phyloP scores from a whole-genome alignment of 208 protist genomes.

The Trypanosoma platydactyli region DNA sequence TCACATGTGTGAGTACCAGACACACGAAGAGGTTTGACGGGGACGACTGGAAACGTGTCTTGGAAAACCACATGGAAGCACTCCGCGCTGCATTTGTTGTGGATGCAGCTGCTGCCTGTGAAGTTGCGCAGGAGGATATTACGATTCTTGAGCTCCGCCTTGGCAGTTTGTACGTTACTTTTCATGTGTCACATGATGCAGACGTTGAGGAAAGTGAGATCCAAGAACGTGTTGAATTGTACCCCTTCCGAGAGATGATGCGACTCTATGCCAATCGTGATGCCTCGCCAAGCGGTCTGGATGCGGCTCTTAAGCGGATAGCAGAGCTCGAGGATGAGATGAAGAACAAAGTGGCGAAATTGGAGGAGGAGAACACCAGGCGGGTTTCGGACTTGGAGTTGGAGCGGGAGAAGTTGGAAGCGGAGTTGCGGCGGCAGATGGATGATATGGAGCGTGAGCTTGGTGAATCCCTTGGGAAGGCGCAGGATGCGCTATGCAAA shows the following conservation, averaged over 20 bases:
- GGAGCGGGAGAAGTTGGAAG: conserved; percentile 22
- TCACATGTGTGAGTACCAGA: conserved; percentile 22
- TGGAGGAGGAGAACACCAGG: conserved; percentile 33
- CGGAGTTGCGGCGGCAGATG: conserved; percentile 33
- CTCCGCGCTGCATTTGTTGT: conserved; percentile 52
- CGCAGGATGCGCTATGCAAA: conserved; percentile 38
- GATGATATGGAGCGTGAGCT: conserved; percentile 35
- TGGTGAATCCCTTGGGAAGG: conserved; percentile 43
- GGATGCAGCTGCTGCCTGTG: conserved; percentile 57
- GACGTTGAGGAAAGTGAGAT: conserved; percentile 72
- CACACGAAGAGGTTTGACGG: conserved; percentile 80
- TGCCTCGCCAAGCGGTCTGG: conserved; percentile 49
- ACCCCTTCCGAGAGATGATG: conserved; percentile 82
- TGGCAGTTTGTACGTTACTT: conserved; percentile 83
- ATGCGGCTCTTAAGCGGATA: conserved; percentile 58
- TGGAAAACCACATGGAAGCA: conserved; percentile 33
- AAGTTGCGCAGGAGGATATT: conserved; percentile 46
- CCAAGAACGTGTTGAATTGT: conserved; percentile 65
- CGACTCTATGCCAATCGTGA: conserved; percentile 72
- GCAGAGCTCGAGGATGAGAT: conserved; percentile 62
- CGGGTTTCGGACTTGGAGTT: conserved; percentile 5
- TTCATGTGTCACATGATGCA: conserved; percentile 80
- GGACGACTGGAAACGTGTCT: conserved; percentile 63
- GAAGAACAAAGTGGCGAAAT: conserved; percentile 45
- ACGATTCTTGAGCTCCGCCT: conserved; percentile 56